Percentiles rank a stretch among this genome's conserved stretches.
Evolutionary conservation across 306 rosid species (phyloP).

Genomic region (Vigna nakashimae): DNA sequence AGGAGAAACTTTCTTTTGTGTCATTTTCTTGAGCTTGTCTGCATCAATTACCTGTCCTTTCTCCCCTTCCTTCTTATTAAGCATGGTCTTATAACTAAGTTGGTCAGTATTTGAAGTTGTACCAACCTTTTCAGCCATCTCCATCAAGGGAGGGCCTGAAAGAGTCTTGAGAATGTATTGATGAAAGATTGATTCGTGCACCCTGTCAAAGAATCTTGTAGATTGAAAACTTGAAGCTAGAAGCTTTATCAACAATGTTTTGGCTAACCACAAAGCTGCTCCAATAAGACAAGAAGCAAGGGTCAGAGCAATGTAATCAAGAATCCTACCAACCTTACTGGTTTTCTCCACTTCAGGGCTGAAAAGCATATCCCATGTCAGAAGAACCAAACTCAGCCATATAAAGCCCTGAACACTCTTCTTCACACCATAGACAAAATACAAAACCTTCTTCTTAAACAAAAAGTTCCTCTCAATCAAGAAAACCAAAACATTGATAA

Average conservation of each 20-base stretch:
- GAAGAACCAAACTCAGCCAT: constrained; percentile 74
- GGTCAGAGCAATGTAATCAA: constrained; percentile 62
- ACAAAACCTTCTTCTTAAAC: constrained; percentile 78
- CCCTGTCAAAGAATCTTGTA: constrained; percentile 80
- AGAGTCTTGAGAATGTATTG: constrained; percentile 76
- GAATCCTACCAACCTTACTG: constrained; percentile 45
- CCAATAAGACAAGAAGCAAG: constrained; percentile 72
- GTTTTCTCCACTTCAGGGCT: constrained; percentile 55
- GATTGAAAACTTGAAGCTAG: constrained; percentile 74
- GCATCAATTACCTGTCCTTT: constrained; percentile 81
- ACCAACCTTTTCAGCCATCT: constrained; percentile 59
- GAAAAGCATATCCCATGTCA: constrained; percentile 75
- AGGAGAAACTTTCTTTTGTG: constrained; percentile 77
- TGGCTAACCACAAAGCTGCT: constrained; percentile 70
- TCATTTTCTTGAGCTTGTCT: constrained; percentile 78
- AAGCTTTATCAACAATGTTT: constrained; percentile 70
- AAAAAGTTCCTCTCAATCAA: constrained; percentile 73
- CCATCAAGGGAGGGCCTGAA: constrained; percentile 83
- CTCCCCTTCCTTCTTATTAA: constrained; percentile 48
- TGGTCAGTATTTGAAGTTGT: constrained; percentile 50
- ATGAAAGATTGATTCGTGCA: constrained; percentile 84
- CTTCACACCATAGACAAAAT: constrained; percentile 80
- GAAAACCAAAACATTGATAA: constrained; percentile 68
- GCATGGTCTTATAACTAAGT: constrained; percentile 60
- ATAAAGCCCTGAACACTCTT: constrained; percentile 73